Evolutionary conservation across 164 flowering plant species (phyloP), one percentile per base, ranked within the genome.

Genomic region (Chimonanthus salicifolius): DNA sequence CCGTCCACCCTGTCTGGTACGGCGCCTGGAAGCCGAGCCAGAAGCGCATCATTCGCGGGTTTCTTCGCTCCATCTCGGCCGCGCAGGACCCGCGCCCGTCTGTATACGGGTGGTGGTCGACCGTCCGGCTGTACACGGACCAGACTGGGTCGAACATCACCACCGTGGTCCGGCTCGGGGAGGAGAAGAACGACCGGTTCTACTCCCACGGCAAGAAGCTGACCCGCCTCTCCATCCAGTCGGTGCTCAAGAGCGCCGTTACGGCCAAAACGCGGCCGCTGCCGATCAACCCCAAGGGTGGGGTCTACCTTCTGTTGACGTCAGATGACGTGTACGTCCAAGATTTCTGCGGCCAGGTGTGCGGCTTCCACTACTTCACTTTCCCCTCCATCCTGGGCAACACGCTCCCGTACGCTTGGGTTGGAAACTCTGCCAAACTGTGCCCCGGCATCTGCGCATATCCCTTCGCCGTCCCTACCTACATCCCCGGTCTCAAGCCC

Each of bases 331-430:
- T 95, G 58, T 76, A 76, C 81, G 89, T 95, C 3, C 86, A 93
- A 79, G 90, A 92, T 70, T 95, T 93, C 82, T 95, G 99, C 83
- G 83, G 87, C 0, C 85, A 84, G 62, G 90, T 89, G 1, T 95
- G 99, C 71, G 99, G 99, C 64, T 93, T 92, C 82, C 99, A 95
- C 79, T 92, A 93, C 74, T 92, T 95, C 83, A 95, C 99, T 0
- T 92, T 93, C 83, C 98, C 98, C 0, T 88, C 98, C 4, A 89
- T 90, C 10, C 90, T 87, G 6, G 92, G 92, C 9, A 84, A 81
- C 84, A 88, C 95, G 49, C 69, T 88, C 11, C 99, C 99, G 9
- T 94, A 87, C 89, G 99, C 99, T 2, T 95, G 99, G 99, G 86
- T 93, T 1, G 99, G 99, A 0, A 93, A 95, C 82, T 87, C 92